These are phyloP conservation scores for Truncatella angustata DNA, from an alignment of 2,329 filamentous ascomycete genomes.

Conservation along the genomic window DNA sequence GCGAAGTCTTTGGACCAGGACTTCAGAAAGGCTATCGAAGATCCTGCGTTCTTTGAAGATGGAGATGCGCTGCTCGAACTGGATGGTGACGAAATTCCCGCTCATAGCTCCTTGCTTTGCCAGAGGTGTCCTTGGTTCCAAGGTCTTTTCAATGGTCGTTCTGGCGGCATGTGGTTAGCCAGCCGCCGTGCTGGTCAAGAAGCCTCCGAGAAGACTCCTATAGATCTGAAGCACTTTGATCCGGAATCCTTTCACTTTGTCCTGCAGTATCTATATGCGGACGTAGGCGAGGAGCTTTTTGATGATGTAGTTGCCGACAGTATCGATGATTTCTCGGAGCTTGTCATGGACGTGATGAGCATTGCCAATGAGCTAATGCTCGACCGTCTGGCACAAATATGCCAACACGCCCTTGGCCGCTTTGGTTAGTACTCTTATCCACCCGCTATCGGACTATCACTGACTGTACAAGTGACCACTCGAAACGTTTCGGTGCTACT, in stretches of 20 bases:
- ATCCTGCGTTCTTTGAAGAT: slow-evolving; percentile 71
- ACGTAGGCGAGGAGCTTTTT: slow-evolving; percentile 78
- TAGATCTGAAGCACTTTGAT: slow-evolving; percentile 82
- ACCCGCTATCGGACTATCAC: not conserved
- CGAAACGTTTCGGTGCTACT: slow-evolving; percentile 84
- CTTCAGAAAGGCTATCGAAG: slow-evolving; percentile 66
- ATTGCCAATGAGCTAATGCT: slow-evolving; percentile 95
- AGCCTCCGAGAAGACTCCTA: slow-evolving; percentile 38
- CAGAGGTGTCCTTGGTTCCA: slow-evolving; percentile 90
- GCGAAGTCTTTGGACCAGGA: slow-evolving; percentile 65
- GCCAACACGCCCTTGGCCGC: slow-evolving; percentile 77
- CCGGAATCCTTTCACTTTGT: slow-evolving; percentile 74
- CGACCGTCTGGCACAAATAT: slow-evolving; percentile 83
- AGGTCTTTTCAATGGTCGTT: slow-evolving; percentile 84
- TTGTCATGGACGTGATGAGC: slow-evolving; percentile 87
- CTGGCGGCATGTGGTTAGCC: slow-evolving; percentile 79
- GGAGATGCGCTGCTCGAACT: slow-evolving; percentile 79
- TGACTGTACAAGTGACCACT: slow-evolving; percentile 56
- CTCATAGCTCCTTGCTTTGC: slow-evolving; percentile 78
- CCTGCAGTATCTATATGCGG: slow-evolving; percentile 78
- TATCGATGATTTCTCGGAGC: slow-evolving; percentile 81
- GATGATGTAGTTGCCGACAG: slow-evolving; percentile 68
- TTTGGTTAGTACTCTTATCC: slow-evolving; percentile 45
- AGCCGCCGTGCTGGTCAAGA: slow-evolving; percentile 54
- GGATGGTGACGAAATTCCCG: slow-evolving; percentile 66